Conservation (phyloP, 441 rosid genomes). For the Brassica hybrid region DNA sequence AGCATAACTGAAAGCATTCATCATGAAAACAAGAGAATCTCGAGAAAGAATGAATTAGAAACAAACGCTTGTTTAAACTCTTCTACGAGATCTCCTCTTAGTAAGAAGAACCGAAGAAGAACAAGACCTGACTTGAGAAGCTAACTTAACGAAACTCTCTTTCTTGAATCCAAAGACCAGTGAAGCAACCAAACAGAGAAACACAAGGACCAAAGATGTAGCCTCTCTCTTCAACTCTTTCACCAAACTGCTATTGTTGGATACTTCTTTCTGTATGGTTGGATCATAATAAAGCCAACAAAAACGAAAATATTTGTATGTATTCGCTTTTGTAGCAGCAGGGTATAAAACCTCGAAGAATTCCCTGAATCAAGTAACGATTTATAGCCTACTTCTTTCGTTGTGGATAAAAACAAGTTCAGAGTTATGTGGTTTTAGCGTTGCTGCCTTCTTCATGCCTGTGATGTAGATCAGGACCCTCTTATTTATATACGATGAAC, state of each 20-base stretch:
- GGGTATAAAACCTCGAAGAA: constrained; percentile 76
- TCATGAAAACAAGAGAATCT: constrained; percentile 7
- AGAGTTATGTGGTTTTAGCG: background rate
- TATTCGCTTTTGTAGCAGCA: constrained; percentile 81
- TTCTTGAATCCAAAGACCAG: constrained; percentile 26
- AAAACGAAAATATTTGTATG: constrained; percentile 47
- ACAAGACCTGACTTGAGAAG: constrained; percentile 10
- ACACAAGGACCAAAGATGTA: constrained; percentile 15
- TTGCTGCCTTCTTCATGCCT: background rate
- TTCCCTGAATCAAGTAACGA: constrained; percentile 69
- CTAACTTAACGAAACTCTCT: constrained; percentile 11
- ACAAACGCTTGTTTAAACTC: constrained; percentile 7
- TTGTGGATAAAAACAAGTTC: background rate
- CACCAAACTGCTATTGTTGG: constrained; percentile 18
- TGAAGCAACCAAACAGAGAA: constrained; percentile 33
- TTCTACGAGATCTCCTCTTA: constrained; percentile 23
- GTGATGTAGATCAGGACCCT: background rate
- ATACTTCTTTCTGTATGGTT: background rate
- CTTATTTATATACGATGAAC: background rate
- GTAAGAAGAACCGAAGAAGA: constrained; percentile 24
- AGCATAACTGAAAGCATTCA: background rate
- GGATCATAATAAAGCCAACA: background rate
- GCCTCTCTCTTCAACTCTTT: constrained; percentile 29
- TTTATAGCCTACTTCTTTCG: background rate
- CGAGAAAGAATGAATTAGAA: background rate